Evolutionary conservation across 1,284 basidiomycete species (phyloP).

Genomic region (Sanguinoderma infundibulare): DNA sequence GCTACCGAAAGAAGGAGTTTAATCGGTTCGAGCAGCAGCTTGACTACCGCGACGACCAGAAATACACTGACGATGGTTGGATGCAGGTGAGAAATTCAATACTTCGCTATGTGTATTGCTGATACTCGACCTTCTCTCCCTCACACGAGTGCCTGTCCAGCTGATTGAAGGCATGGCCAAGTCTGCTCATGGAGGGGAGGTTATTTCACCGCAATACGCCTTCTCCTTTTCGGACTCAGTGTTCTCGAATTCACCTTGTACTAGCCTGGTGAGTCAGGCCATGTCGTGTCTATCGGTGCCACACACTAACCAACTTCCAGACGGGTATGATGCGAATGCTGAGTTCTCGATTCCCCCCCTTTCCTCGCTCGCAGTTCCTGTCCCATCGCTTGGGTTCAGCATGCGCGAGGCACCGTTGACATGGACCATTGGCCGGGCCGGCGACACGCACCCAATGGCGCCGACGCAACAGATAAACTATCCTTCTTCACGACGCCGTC

Average conservation of each 20-base stretch:
- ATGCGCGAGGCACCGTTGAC: slow-evolving; percentile 39
- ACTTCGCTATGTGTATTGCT: not conserved
- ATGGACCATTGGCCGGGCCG: slow-evolving; percentile 45
- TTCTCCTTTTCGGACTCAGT: slow-evolving; percentile 42
- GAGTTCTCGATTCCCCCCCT: slow-evolving; percentile 38
- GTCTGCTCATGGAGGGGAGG: slow-evolving; percentile 37
- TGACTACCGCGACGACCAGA: slow-evolving; percentile 55
- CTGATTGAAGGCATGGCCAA: slow-evolving; percentile 38
- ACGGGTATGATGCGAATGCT: slow-evolving; percentile 39
- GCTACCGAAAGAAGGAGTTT: slow-evolving; percentile 55
- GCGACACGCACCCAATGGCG: slow-evolving; percentile 43
- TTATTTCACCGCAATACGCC: slow-evolving; percentile 40
- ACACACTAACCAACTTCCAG: slow-evolving; percentile 23
- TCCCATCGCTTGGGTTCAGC: slow-evolving; percentile 38
- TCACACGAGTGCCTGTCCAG: slow-evolving; percentile 36
- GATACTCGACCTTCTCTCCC: not conserved
- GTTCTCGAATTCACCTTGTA: slow-evolving; percentile 39
- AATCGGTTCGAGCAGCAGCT: slow-evolving; percentile 55
- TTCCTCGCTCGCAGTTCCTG: slow-evolving; percentile 29
- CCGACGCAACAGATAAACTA: slow-evolving; percentile 40
- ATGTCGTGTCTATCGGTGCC: not conserved
- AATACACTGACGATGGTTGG: slow-evolving; percentile 53
- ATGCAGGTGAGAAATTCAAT: slow-evolving; percentile 16
- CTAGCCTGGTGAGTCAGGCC: not conserved
- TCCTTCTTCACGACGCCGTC: slow-evolving; percentile 40